Conservation (phyloP, 2,329 filamentous ascomycete genomes). For the Elsinoe fawcettii region DNA sequence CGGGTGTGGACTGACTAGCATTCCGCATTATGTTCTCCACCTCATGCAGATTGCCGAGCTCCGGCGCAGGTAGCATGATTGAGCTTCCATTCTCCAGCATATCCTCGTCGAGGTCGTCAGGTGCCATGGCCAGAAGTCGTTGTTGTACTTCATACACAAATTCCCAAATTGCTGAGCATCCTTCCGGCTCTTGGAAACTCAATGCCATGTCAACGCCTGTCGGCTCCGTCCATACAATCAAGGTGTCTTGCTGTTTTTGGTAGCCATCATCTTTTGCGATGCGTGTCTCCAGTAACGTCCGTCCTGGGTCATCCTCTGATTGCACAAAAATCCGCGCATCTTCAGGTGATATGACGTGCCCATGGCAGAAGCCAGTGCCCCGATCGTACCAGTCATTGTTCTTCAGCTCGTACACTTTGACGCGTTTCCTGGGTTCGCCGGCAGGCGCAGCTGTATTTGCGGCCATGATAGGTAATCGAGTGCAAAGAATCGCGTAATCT, state of each 20-base stretch:
- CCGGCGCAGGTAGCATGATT: conserved; percentile 68
- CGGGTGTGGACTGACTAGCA: conserved; percentile 64
- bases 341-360: conserved; percentile 63
- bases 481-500: not conserved
- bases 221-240: conserved; percentile 95
- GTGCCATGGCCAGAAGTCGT: conserved; percentile 56
- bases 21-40: conserved; percentile 78
- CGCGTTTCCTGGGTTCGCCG: conserved; percentile 51
- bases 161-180: conserved; percentile 89
- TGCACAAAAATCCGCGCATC: conserved; percentile 84
- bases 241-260: conserved; percentile 95
- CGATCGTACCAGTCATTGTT: conserved; percentile 99
- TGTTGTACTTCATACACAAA: conserved; percentile 84
- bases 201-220: conserved; percentile 93
- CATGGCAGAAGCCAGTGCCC: conserved; percentile 90
- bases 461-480: not conserved
- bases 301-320: conserved; percentile 82
- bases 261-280: conserved; percentile 93
- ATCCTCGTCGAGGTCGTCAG: conserved; percentile 82
- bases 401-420: conserved; percentile 97
- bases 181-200: conserved; percentile 95
- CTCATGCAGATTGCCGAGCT: conserved; percentile 74
- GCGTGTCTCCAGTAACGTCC: conserved; percentile 77
- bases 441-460: not conserved
- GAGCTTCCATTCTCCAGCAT: conserved; percentile 63